A percentile compares a stretch with the other conserved stretches of the same genome.
Evolutionary conservation across 371 early-diverging fungal species (phyloP).

Genomic region (Mortierella sp.): DNA sequence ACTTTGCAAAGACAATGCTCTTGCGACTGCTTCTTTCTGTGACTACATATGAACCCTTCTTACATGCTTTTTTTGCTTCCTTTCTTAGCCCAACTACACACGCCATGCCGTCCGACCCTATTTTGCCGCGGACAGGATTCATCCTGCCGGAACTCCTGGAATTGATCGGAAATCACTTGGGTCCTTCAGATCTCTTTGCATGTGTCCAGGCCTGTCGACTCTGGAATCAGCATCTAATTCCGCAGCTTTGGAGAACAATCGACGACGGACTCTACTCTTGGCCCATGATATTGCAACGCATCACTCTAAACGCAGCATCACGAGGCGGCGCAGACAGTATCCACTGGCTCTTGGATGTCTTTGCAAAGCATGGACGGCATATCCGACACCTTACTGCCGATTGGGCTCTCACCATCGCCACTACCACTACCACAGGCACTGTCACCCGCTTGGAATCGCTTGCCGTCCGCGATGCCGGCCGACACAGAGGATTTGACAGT

Average conservation of each 20-base stretch:
- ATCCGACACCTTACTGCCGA: neutral
- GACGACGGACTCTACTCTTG: neutral
- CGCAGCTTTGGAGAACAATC: neutral
- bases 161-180: neutral
- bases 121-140: neutral
- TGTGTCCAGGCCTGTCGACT: neutral
- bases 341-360: neutral
- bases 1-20: neutral
- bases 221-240: conserved; percentile 3
- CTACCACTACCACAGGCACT: neutral
- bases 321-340: too few species aligned
- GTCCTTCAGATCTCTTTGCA: neutral
- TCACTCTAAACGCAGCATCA: neutral
- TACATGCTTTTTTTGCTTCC: neutral
- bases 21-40: neutral
- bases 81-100: neutral
- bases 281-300: neutral
- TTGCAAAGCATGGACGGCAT: neutral
- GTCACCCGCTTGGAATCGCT: neutral
- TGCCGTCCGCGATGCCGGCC: too few species aligned
- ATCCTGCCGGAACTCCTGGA: neutral
- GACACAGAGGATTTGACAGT: neutral
- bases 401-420: neutral
- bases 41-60: neutral
- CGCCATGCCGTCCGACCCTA: neutral